Evolutionary conservation across 768 basidiomycete species (phyloP).

Genomic region (Myochromella boudieri): DNA sequence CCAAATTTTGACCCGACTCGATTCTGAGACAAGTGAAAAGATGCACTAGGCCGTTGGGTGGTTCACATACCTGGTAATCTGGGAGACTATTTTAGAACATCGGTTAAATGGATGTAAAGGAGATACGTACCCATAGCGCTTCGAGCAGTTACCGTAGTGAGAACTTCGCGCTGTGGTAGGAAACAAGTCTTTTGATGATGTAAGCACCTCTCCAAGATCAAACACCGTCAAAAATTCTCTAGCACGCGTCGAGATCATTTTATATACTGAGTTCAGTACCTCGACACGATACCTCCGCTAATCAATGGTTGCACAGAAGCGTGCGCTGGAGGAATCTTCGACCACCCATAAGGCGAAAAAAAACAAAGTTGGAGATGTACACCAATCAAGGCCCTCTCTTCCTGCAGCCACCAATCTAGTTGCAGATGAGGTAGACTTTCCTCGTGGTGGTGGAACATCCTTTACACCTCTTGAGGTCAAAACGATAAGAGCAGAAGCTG

Average conservation of each 20-base stretch:
- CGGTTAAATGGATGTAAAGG: conserved; percentile 6
- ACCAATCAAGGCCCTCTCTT: conserved; percentile 23
- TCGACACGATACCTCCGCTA: not conserved
- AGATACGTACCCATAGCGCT: conserved; percentile 33
- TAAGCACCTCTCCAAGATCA: conserved; percentile 13
- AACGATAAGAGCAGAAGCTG: conserved; percentile 78
- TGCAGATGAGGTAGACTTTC: conserved; percentile 86
- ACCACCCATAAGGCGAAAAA: conserved; percentile 59
- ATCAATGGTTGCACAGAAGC: conserved; percentile 57
- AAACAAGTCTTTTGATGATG: conserved; percentile 15
- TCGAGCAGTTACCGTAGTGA: not conserved
- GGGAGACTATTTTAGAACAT: conserved; percentile 12
- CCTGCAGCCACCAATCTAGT: conserved; percentile 32
- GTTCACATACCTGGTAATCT: conserved; percentile 67
- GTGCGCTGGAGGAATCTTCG: conserved; percentile 53
- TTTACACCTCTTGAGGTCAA: conserved; percentile 91
- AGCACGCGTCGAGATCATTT: conserved; percentile 8
- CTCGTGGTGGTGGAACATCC: conserved; percentile 88
- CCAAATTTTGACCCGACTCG: conserved; percentile 96
- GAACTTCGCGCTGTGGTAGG: not conserved
- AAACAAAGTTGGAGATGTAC: conserved; percentile 41
- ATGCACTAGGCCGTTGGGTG: not conserved
- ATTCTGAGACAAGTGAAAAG: conserved; percentile 54
- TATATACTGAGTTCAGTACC: not conserved
- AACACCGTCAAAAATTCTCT: conserved; percentile 21